These are phyloP conservation scores for Populus simonii DNA, from an alignment of 345 rosid genomes.

Conservation along the genomic window DNA sequence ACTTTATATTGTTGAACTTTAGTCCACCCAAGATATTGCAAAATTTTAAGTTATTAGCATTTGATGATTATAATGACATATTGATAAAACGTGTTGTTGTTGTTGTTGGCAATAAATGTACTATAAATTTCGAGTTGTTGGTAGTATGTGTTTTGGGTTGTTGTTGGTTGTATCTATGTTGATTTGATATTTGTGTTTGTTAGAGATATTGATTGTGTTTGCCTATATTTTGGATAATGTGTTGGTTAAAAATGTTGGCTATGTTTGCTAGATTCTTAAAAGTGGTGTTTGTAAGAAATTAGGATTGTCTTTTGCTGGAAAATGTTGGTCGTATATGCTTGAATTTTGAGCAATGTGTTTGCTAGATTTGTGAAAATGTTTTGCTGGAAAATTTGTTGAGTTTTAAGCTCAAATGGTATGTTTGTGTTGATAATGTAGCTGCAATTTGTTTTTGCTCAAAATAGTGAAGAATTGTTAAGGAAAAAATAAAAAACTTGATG, in stretches of 20 bases:
- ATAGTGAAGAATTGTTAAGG: too few relatives aligned
- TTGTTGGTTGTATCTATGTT: background rate
- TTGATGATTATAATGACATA: background rate
- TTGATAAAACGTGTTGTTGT: too few relatives aligned
- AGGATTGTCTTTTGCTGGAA: background rate
- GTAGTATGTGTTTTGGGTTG: too few relatives aligned
- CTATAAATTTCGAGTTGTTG: background rate
- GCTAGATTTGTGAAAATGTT: background rate
- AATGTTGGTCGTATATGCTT: fast-evolving
- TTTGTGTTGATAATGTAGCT: too few relatives aligned
- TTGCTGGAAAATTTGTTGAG: background rate
- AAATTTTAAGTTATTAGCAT: too few relatives aligned
- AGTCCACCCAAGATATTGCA: too few relatives aligned
- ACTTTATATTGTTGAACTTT: too few relatives aligned
- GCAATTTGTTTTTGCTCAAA: too few relatives aligned
- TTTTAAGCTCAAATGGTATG: background rate
- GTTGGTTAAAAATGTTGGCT: background rate
- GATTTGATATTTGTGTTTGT: background rate
- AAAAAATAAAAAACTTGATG: too few relatives aligned
- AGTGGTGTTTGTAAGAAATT: background rate
- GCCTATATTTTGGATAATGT: background rate
- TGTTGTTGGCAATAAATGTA: background rate
- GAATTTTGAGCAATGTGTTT: background rate
- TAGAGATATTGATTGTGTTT: background rate
- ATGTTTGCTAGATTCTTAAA: background rate